Evolutionary conservation across 345 rosid genomes (phyloP).

Genomic region (Rhodomyrtus tomentosa): DNA sequence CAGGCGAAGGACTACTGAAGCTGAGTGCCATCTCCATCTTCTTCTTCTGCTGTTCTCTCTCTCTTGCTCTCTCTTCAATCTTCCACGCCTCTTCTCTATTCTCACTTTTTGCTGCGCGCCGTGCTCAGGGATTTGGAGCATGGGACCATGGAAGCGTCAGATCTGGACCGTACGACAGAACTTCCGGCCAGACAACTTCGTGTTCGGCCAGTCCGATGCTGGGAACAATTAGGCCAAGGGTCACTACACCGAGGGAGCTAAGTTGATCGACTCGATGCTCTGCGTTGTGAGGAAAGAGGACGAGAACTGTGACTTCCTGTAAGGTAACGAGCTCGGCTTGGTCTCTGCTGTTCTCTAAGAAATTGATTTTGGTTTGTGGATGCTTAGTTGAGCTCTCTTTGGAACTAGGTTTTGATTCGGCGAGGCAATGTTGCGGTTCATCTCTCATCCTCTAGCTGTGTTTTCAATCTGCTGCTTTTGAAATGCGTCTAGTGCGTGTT

Average conservation of each 20-base stretch:
- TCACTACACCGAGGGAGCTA: constrained; percentile 47
- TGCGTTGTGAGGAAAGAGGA: constrained; percentile 48
- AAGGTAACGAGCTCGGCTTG: constrained; percentile 13
- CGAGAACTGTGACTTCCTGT: constrained; percentile 47
- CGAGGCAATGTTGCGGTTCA: background rate
- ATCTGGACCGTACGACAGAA: constrained; percentile 62
- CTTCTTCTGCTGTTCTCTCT: background rate
- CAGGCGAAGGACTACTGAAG: constrained; percentile 28
- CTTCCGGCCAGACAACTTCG: constrained; percentile 43
- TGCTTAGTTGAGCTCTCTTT: background rate
- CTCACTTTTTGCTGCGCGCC: constrained; percentile 65
- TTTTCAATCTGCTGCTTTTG: background rate
- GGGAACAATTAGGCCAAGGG: constrained; percentile 45
- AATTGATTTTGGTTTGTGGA: background rate
- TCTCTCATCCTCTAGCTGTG: background rate
- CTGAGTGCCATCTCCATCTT: constrained; percentile 48
- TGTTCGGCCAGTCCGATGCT: constrained; percentile 46
- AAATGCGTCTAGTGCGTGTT: background rate
- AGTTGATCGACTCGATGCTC: constrained; percentile 44
- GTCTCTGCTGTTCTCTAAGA: background rate
- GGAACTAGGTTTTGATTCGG: background rate
- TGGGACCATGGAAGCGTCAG: constrained; percentile 76
- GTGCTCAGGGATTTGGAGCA: constrained; percentile 77
- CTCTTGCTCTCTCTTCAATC: constrained; percentile 8
- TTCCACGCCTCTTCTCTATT: too few relatives aligned